Conservation (phyloP, 2,329 filamentous ascomycete species). For the Colletotrichum lupini region DNA sequence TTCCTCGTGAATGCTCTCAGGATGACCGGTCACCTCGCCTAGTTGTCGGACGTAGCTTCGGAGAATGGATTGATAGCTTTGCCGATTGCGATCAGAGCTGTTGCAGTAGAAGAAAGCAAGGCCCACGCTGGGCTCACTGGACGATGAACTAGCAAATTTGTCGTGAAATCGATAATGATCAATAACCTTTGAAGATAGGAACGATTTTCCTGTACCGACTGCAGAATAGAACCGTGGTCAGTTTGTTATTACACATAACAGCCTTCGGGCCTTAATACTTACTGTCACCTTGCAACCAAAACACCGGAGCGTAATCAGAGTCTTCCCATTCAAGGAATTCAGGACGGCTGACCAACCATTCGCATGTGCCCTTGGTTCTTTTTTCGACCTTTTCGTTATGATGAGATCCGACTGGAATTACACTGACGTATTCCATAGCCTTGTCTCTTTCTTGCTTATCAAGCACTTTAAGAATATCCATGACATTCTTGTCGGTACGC, state of each 20-base stretch:
- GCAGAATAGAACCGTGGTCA: not conserved
- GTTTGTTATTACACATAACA: not conserved
- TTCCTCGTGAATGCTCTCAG: not conserved
- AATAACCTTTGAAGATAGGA: not conserved
- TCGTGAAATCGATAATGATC: not conserved
- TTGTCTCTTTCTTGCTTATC: not conserved
- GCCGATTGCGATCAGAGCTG: not conserved
- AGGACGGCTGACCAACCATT: not conserved
- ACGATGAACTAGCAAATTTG: rapidly evolving
- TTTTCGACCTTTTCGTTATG: not conserved
- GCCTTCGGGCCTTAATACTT: not conserved
- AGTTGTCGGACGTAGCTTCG: not conserved
- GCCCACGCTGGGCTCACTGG: not conserved
- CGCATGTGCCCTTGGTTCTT: not conserved
- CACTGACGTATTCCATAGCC: not conserved
- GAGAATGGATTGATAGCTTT: not conserved
- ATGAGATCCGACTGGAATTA: not conserved
- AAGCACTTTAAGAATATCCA: rapidly evolving
- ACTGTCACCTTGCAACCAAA: not conserved
- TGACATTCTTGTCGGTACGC: not conserved
- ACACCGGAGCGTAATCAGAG: not conserved
- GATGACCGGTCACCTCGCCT: not conserved
- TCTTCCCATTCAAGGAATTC: not conserved
- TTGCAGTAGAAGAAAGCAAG: not conserved
- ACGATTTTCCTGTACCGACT: not conserved